A percentile compares a stretch with the other conserved stretches of the same genome.
These are phyloP conservation scores for Ganoderma resinaceum DNA, from an alignment of 1,284 basidiomycete genomes.

Conservation along the genomic window DNA sequence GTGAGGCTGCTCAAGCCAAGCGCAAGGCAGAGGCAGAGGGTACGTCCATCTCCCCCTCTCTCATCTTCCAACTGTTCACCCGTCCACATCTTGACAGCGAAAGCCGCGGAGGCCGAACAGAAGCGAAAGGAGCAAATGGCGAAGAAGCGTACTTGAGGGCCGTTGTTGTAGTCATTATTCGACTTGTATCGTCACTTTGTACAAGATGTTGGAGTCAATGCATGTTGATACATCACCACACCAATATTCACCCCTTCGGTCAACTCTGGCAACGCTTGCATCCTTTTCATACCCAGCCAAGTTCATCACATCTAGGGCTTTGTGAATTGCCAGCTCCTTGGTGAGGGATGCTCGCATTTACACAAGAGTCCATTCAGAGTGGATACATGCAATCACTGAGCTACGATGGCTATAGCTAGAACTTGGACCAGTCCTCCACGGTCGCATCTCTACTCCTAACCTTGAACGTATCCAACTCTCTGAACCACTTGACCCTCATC, in stretches of 20 bases:
- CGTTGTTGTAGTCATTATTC: background rate
- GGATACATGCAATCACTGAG: background rate
- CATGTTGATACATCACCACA: slow-evolving; percentile 14
- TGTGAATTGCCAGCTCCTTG: background rate
- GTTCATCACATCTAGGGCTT: background rate
- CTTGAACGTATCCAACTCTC: slow-evolving; percentile 17
- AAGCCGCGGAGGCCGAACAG: slow-evolving; percentile 50
- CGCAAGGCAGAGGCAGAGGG: slow-evolving; percentile 87
- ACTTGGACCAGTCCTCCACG: background rate
- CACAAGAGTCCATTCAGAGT: background rate
- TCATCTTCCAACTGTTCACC: background rate
- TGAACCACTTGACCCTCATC: slow-evolving; percentile 25
- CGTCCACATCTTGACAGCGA: slow-evolving; percentile 43
- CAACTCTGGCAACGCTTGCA: background rate
- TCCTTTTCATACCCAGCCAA: background rate
- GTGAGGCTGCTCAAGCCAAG: slow-evolving; percentile 86
- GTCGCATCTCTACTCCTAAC: slow-evolving; percentile 5
- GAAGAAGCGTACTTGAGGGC: slow-evolving; percentile 31
- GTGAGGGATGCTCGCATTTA: background rate
- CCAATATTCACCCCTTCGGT: slow-evolving; percentile 7
- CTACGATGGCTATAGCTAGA: slow-evolving; percentile 2
- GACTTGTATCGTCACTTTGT: background rate
- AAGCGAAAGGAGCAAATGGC: slow-evolving; percentile 43
- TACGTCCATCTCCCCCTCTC: slow-evolving; percentile 42
- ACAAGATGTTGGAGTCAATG: slow-evolving; percentile 6